Evolutionary conservation across 2,329 filamentous ascomycete species (phyloP).

Genomic region (Diaporthe velutina): DNA sequence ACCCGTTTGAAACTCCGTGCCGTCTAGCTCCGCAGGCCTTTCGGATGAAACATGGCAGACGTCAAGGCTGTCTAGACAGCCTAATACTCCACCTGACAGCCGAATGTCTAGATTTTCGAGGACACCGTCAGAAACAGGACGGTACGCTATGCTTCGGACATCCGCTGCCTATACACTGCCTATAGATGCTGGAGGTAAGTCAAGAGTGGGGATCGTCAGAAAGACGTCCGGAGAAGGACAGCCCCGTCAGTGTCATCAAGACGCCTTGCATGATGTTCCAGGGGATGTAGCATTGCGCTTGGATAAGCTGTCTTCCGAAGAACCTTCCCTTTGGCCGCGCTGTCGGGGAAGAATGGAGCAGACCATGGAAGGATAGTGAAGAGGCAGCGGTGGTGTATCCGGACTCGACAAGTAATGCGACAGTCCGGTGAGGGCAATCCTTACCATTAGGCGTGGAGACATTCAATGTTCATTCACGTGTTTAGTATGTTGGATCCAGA

Average conservation of each 20-base stretch:
- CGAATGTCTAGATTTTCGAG: neutral
- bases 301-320: neutral
- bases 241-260: neutral
- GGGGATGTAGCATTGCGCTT: neutral
- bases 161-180: too few species aligned
- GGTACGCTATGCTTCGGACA: conserved; percentile 1
- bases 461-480: neutral
- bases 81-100: neutral
- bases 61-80: conserved; percentile 7
- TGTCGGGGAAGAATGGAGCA: neutral
- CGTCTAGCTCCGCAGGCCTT: neutral
- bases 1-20: neutral
- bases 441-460: neutral
- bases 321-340: neutral
- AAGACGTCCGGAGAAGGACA: neutral
- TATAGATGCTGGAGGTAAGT: neutral
- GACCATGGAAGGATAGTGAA: neutral
- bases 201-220: conserved; percentile 5
- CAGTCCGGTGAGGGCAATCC: neutral
- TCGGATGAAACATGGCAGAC: conserved; percentile 26
- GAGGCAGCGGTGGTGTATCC: neutral
- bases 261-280: neutral
- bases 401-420: conserved; percentile 21
- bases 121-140: neutral
- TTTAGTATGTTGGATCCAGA: neutral